phyloP scores from a whole-genome alignment of 768 basidiomycete genomes.

The Leccinum rimulosum region DNA sequence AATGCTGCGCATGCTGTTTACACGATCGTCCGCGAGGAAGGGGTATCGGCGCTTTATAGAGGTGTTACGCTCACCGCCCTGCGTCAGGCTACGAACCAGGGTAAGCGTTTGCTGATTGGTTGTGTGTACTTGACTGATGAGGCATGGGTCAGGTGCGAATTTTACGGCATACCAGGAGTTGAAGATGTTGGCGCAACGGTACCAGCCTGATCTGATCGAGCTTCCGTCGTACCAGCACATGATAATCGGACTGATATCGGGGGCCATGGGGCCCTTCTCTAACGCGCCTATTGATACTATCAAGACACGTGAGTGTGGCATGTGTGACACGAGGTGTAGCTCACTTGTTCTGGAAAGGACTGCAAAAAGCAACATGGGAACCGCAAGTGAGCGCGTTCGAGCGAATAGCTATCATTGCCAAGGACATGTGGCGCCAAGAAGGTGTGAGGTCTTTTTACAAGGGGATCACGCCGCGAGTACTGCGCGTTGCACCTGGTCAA shows the following conservation, averaged over 20 bases:
- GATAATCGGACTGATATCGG: constrained; percentile 91
- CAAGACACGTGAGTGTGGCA: constrained; percentile 74
- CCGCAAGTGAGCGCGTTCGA: constrained; percentile 76
- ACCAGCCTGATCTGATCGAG: constrained; percentile 76
- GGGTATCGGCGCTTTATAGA: constrained; percentile 78
- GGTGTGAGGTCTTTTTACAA: constrained; percentile 93
- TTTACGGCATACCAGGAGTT: constrained; percentile 98
- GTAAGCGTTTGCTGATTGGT: constrained; percentile 37
- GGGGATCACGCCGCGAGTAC: constrained; percentile 94
- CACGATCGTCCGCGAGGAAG: constrained; percentile 92
- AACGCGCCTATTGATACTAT: constrained; percentile 96
- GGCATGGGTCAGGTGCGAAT: constrained; percentile 66
- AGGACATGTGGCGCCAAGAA: constrained; percentile 93
- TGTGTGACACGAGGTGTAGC: background rate
- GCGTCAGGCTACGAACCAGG: constrained; percentile 97
- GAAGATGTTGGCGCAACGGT: constrained; percentile 74
- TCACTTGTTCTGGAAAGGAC: constrained; percentile 42
- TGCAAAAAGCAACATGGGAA: constrained; percentile 78
- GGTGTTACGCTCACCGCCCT: constrained; percentile 93
- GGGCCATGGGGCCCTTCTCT: constrained; percentile 97
- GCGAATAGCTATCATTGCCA: constrained; percentile 75
- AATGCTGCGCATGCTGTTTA: constrained; percentile 97
- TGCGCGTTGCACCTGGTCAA: constrained; percentile 95
- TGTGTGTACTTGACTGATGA: background rate
- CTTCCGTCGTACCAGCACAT: constrained; percentile 96